Evolutionary conservation across 2,329 filamentous ascomycete species (phyloP).

Genomic region (Lachnellula arida): DNA sequence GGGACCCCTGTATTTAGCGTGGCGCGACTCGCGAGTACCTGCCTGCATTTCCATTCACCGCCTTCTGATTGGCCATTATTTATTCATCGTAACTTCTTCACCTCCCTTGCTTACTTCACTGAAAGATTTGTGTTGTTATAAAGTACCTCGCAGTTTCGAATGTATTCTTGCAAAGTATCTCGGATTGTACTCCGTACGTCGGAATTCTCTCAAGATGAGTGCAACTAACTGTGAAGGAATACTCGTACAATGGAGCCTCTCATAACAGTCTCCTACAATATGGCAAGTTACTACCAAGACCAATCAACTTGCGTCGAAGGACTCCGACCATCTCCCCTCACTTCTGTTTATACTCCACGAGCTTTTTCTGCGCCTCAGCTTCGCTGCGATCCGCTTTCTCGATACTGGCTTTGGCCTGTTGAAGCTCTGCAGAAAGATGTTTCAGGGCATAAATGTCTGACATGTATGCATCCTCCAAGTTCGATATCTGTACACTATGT

Average conservation of each 20-base stretch:
- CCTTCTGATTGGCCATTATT: too few species aligned
- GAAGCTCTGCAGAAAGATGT: neutral
- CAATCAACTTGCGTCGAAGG: neutral
- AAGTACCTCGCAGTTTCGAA: too few species aligned
- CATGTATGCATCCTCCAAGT: neutral
- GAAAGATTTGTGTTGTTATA: too few species aligned
- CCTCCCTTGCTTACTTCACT: too few species aligned
- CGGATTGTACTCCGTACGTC: neutral
- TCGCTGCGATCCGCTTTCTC: neutral
- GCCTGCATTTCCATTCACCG: neutral
- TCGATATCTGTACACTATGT: neutral
- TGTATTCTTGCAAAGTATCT: neutral
- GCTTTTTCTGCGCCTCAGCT: neutral
- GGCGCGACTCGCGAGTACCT: neutral
- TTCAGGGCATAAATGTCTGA: neutral
- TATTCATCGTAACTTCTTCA: too few species aligned
- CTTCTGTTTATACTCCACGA: neutral
- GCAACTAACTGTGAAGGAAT: neutral
- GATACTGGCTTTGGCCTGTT: neutral
- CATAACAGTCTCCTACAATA: neutral
- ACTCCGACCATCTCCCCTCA: neutral
- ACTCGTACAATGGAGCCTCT: neutral
- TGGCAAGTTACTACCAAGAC: neutral
- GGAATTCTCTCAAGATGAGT: neutral
- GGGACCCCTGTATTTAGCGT: neutral